Evolutionary conservation across 352 stramenopile species (phyloP), one percentile per base, ranked within the genome.

Genomic region (Phytophthora multivora): DNA sequence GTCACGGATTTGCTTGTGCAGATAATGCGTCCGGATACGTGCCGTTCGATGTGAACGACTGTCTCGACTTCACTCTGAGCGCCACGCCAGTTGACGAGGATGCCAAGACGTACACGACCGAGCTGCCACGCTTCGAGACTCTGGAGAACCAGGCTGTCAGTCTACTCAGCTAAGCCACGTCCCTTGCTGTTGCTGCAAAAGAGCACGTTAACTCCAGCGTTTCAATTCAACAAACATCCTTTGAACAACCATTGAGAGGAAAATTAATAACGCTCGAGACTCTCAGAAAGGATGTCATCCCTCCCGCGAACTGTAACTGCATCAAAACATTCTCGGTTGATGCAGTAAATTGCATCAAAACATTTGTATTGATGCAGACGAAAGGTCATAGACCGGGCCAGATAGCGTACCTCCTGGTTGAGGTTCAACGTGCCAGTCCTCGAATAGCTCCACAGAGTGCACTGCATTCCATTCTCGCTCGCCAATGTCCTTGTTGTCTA

Each of bases 41-140:
- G 15, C 63, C 64, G 19, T 87, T 84, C 47, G 56, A 81, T 13
- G 64, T 70, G 18, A 69, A 39, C 23, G 53, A 51, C 28, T 71
- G 69, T 31, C 71, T 87, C 8, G 61, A 69, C 41, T 80, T 84
- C n/a, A 51, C 71, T 19, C 53, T 86, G 35, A 75, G 62, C 8
- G 79, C 79, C 12, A 65, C 25, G 15, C 72, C 77, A 7, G 26
- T 66, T 15, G 18, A 66, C 3, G 48, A 59, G 5, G 61, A 62
- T 4, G 63, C 59, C 31, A 61, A 65, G 30, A 33, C 64, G 7
- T 89, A 87, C 67, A 70, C 72, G 26, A 51, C 25, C 36, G 54
- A 63, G 19, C 59, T 86, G 8, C 43, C 56, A 21, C 72, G 59
- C 33, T 86, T 89, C 38, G 59, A 71, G 39, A 30, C 30, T 8